Conservation (phyloP, 495 filamentous ascomycete genomes). For the Xylaria palmicola region DNA sequence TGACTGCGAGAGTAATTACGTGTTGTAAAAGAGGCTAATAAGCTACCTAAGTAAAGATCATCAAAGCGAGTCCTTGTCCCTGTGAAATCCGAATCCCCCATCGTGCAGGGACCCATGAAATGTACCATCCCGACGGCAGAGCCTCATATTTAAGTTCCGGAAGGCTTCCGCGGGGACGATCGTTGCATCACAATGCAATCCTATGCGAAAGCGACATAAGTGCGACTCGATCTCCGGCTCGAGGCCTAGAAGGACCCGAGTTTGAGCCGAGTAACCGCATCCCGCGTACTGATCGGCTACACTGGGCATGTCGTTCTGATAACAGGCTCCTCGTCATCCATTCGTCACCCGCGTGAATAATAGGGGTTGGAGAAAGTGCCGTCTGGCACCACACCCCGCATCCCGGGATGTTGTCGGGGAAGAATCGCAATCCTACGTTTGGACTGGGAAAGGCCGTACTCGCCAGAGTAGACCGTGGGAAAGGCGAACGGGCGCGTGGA, state of each 20-base stretch:
- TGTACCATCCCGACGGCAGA: slow-evolving; percentile 5
- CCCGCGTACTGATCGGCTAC: slow-evolving; percentile 4
- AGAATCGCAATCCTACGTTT: slow-evolving; percentile 4
- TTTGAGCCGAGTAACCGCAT: slow-evolving; percentile 1
- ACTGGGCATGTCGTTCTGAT: neutral
- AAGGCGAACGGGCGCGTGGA: neutral
- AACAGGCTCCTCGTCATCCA: neutral
- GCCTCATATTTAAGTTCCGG: slow-evolving; percentile 14
- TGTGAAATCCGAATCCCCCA: neutral
- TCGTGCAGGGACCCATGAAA: neutral
- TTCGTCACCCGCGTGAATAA: too few species aligned
- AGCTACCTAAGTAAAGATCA: too few species aligned
- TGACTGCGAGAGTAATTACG: too few species aligned
- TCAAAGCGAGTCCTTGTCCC: neutral
- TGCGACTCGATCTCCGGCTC: neutral
- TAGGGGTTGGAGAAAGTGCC: neutral
- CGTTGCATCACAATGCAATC: neutral
- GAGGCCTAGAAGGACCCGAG: neutral
- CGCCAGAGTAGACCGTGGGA: neutral
- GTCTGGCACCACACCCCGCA: slow-evolving; percentile 2
- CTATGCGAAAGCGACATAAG: neutral
- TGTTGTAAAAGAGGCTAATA: too few species aligned
- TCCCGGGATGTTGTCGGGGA: neutral
- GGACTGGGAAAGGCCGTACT: slow-evolving; percentile 1
- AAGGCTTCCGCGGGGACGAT: slow-evolving; percentile 10